phyloP scores from a whole-genome alignment of 2,329 filamentous ascomycete species.

The Zymoseptoria tritici region DNA sequence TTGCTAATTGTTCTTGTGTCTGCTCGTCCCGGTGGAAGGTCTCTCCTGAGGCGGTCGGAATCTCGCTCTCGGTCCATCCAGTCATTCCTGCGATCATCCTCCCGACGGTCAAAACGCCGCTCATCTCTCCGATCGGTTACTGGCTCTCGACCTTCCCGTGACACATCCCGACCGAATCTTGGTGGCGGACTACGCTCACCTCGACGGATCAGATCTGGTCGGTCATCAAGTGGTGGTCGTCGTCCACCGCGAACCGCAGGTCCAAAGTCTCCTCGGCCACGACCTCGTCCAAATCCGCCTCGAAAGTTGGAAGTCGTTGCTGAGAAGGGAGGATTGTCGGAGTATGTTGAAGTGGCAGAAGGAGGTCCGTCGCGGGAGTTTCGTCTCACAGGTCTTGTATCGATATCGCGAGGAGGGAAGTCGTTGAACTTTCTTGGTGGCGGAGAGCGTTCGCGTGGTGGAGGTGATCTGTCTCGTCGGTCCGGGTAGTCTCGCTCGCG shows the following conservation, averaged over 20 bases:
- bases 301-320: conserved; percentile 43
- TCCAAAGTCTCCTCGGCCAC: conserved; percentile 36
- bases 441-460: conserved; percentile 58
- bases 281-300: conserved; percentile 31
- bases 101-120: conserved; percentile 39
- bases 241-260: conserved; percentile 36
- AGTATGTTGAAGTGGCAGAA: conserved; percentile 63
- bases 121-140: conserved; percentile 35
- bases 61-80: conserved; percentile 35
- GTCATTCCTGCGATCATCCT: conserved; percentile 35
- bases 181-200: conserved; percentile 44
- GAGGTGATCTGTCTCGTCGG: conserved; percentile 54
- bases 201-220: conserved; percentile 50
- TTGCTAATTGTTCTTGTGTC: conserved; percentile 24
- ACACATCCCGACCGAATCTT: conserved; percentile 43
- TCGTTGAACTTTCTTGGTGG: conserved; percentile 48
- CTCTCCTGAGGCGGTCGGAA: conserved; percentile 28
- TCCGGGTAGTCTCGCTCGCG: conserved; percentile 42
- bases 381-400: conserved; percentile 59
- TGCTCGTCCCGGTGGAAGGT: conserved; percentile 22
- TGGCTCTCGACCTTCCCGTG: conserved; percentile 30
- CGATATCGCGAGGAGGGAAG: conserved; percentile 52
- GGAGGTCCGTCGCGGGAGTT: conserved; percentile 66
- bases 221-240: conserved; percentile 36
- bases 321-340: conserved; percentile 55